Evolutionary conservation across 177 flowering plant species (phyloP), one percentile per base, ranked within the genome.

Genomic region (Telopea speciosissima): DNA sequence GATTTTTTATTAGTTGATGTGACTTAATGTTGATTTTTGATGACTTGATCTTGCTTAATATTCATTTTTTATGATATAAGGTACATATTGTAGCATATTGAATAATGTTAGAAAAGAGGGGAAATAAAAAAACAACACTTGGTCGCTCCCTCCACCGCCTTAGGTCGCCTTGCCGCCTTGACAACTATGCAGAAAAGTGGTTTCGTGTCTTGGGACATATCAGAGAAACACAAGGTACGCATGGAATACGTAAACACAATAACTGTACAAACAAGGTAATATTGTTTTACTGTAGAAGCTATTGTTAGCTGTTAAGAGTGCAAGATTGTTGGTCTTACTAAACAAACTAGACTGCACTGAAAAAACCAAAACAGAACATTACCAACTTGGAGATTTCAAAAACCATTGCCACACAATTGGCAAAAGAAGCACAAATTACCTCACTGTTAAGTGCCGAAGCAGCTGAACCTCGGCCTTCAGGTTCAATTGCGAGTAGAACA

Each of bases 401-500:
- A 28, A 70, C 17, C 42, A 69, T 23, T 54, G 22, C 24, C 36
- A 45, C 40, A 56, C 31, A 44, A 11, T 23, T 11, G 26, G 23
- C 9, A 69, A 45, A 26, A 33, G 74, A 72, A 12, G 25, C 56
- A 58, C 40, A 70, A 62, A 62, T 59, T 79, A 89, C 93, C 85
- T 87, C 87, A 74, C 80, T 85, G 28, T 79, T 80, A 62, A 89
- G 90, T 65, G 93, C 91, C 24, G 85, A 83, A 74, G 88, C 70
- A 58, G 93, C 79, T 24, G 91, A 74, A 68, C 89, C 91, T 24
- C 93, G 85, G 31, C 24, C n/a, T 60, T 83, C 85, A 24, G 93
- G 89, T 78, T 88, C 90, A 75, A 88, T 74, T 33, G 91, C 84
- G 67, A 89, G 90, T 28, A 89, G 90, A 64, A 82, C 78, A 67